Conservation (phyloP, 1,284 basidiomycete genomes). For the Puccinia coronata region DNA sequence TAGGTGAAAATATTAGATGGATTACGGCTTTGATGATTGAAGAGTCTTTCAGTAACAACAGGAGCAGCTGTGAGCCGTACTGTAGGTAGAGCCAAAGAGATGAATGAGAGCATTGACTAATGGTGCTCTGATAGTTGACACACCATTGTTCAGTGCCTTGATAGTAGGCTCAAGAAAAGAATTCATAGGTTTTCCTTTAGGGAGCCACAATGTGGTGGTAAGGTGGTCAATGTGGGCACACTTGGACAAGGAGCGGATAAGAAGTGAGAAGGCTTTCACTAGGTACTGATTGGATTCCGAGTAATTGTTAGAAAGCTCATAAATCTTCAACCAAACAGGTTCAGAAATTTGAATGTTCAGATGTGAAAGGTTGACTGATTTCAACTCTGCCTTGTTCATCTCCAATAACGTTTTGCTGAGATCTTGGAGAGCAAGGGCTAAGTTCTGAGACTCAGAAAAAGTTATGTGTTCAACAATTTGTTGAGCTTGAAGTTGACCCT, state of each 20-base stretch:
- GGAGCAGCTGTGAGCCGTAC: constrained; percentile 31
- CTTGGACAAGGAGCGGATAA: constrained; percentile 31
- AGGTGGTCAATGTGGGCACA: constrained; percentile 48
- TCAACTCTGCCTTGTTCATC: neutral
- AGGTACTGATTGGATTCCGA: constrained; percentile 19
- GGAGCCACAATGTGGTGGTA: constrained; percentile 28
- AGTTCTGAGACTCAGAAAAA: constrained; percentile 11
- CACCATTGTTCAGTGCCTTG: constrained; percentile 29
- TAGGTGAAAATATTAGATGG: constrained; percentile 42
- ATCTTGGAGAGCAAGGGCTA: constrained; percentile 7
- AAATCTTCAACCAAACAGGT: constrained; percentile 39
- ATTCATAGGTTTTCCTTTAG: constrained; percentile 6
- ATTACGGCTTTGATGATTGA: constrained; percentile 36
- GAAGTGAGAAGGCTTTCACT: constrained; percentile 23
- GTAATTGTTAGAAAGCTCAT: constrained; percentile 24
- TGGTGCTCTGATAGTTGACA: constrained; percentile 27
- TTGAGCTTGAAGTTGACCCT: constrained; percentile 3
- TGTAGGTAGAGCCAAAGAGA: constrained; percentile 30
- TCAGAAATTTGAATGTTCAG: constrained; percentile 24
- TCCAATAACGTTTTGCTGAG: constrained; percentile 5
- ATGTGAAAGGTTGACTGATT: constrained; percentile 29
- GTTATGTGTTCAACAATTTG: constrained; percentile 28
- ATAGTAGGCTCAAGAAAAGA: constrained; percentile 29
- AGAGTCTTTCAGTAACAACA: constrained; percentile 21
- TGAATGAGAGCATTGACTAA: constrained; percentile 45